Base-by-base conservation (phyloP, 108 stramenopile genomes). In the Cyclotella cryptica region DNA sequence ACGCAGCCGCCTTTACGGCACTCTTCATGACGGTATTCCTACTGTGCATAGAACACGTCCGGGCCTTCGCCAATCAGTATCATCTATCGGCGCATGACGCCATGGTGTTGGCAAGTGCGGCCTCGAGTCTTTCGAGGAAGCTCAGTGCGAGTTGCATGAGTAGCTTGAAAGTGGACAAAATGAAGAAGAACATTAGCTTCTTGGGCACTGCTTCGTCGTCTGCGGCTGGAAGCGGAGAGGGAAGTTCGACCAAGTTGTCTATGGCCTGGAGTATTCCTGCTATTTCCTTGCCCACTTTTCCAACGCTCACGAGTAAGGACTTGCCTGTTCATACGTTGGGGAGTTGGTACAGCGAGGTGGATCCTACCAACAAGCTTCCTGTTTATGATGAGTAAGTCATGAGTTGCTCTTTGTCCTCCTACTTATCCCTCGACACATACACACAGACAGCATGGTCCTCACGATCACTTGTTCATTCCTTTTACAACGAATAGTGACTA, bases 341-440 rank as follows among this genome's bases (percentile, higher is more conserved):
- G 42, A 75, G 78, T 53, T 84, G 83, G 83, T 84, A 84, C 46
- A 69, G 27, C 9, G 39, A 75, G 66, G 74, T 84, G n/a, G 83
- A 84, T 66, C 79, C 79, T 39, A 79, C 78, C 22, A 79, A 78
- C 22, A 84, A 74, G 51, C 79, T 74, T 61, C 83, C 83, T 9
- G 83, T 84, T 18, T 84, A 84, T 66, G 83, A 84, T 64, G 83
- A 84, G 83, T 84, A 47, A 84, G 83, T 80, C 44, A 35, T 39
- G 3, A 18, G 15, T 30, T 44, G 69, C 30, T 24, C 24, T 40
- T 27, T 40, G 15, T 62, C 1, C 11, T 62, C 8, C 14, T 15
- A 26, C 29, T 29, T 9, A 60, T 14, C 5, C 35, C 39, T 13
- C 29, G 14, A 11, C 3, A 39, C 8, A 15, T 62, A 15, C 8